Percentiles rank a stretch among this genome's conserved stretches.
These are phyloP conservation scores for Berberis thunbergii DNA, from an alignment of 164 flowering plant genomes.

Conservation along the genomic window DNA sequence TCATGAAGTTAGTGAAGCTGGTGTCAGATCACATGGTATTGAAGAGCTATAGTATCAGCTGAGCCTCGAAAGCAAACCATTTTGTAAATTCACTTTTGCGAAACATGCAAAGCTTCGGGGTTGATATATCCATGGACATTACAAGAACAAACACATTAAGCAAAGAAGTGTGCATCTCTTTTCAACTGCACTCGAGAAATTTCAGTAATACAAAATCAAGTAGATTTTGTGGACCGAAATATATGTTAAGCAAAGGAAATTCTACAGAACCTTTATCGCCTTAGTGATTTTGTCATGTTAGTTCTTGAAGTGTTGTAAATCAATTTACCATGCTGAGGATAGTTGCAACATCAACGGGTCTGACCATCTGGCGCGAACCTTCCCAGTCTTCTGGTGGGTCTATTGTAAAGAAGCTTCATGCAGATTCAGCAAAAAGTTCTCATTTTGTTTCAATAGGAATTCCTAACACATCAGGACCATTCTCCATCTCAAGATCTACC, in stretches of 20 bases:
- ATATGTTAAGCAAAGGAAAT: neutral
- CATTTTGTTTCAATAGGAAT: constrained; percentile 60
- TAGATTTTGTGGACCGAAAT: neutral
- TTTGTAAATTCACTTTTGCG: too few relatives aligned
- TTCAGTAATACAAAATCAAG: neutral
- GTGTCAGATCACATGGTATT: neutral
- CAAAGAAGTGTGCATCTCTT: neutral
- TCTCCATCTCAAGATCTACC: constrained; percentile 58
- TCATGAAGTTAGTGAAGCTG: constrained; percentile 3
- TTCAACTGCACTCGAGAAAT: neutral
- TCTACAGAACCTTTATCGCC: neutral
- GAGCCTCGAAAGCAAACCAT: too few relatives aligned
- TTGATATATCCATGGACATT: neutral
- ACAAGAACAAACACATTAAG: neutral
- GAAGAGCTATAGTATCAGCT: too few relatives aligned
- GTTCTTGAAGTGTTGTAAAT: constrained; percentile 53
- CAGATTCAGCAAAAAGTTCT: constrained; percentile 57
- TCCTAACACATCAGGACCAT: constrained; percentile 58
- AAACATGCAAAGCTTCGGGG: neutral
- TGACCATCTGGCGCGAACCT: constrained; percentile 41
- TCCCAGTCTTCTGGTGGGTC: constrained; percentile 91
- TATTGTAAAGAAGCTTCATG: constrained; percentile 53
- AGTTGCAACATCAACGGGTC: constrained; percentile 72
- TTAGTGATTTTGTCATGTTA: constrained; percentile 3
- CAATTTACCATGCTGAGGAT: constrained; percentile 77